These are phyloP conservation scores for Cryptococcus depauperatus DNA, from an alignment of 1,284 basidiomycete genomes.

Conservation along the genomic window DNA sequence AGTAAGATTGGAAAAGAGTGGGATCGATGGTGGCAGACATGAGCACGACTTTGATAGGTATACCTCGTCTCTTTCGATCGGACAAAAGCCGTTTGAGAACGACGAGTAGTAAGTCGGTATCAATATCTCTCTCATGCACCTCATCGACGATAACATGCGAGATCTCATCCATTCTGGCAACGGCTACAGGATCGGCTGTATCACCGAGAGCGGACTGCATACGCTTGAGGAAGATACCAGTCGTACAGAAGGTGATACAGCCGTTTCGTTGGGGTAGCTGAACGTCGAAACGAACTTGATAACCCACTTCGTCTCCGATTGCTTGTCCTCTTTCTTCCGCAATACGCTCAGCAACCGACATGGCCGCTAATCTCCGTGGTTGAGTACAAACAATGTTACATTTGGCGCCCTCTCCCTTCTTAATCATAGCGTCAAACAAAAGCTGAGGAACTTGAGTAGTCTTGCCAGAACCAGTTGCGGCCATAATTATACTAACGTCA, in stretches of 20 bases:
- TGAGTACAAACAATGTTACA: constrained; percentile 95
- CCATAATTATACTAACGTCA: constrained; percentile 88
- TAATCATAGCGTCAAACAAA: constrained; percentile 77
- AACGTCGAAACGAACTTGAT: constrained; percentile 86
- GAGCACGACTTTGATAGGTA: constrained; percentile 78
- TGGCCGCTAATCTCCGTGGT: constrained; percentile 83
- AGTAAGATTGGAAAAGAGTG: constrained; percentile 79
- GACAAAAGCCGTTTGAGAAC: constrained; percentile 78
- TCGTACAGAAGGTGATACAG: constrained; percentile 84
- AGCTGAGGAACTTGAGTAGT: constrained; percentile 94
- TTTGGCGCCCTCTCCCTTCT: constrained; percentile 64
- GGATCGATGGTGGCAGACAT: constrained; percentile 97
- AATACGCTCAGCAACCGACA: constrained; percentile 86
- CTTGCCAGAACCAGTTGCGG: constrained; percentile 91
- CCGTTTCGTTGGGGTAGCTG: constrained; percentile 75
- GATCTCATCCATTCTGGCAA: constrained; percentile 61
- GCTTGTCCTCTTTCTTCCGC: constrained; percentile 78
- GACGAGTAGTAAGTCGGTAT: constrained; percentile 85
- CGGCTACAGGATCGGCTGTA: constrained; percentile 39
- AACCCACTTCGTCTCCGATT: constrained; percentile 69
- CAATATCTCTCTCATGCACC: constrained; percentile 92
- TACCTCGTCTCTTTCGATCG: constrained; percentile 63
- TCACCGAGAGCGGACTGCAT: constrained; percentile 66
- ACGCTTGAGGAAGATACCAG: constrained; percentile 79
- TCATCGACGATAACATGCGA: constrained; percentile 93